Evolutionary conservation across 2,329 filamentous ascomycete genomes (phyloP), one percentile per base, ranked within the genome.

Genomic region (Aureobasidium sp.): DNA sequence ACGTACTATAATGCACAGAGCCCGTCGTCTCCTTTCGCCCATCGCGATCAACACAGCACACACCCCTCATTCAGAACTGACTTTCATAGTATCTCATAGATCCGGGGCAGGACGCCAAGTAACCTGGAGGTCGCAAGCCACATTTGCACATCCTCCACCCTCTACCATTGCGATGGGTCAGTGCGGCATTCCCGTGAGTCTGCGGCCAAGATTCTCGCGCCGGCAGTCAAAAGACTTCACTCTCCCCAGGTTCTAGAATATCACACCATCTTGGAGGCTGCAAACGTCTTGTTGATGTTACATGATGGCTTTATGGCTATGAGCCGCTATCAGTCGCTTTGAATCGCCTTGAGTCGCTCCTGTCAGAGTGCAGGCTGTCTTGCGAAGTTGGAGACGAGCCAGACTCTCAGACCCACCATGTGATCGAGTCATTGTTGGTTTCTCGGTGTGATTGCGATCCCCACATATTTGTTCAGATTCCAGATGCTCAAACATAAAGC

Each of bases 51-150:
- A 34, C 41, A 29, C 55, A 58, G n/a, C 39, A 48, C 42, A 48
- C 42, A 29, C 29, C 53, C 39, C 42, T 58, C 42, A 47, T 58
- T 5, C 31, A 31, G 48, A 48, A 58, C 31, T 58, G 55, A 42
- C 55, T 58, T 58, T 58, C 29, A 37, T 60, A 42, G 34, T 36
- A 60, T 60, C 37, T 51, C n/a, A 60, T 42, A 48, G 57, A 60
- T 60, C 57, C 45, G 57, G 57, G 56, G 56, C 45, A 51, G 57
- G 3, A 8, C 22, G 57, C 42, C 55, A 48, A 34, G 31, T 58
- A 60, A 60, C 20, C 57, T 60, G 57, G 57, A 60, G 55, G 17
- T n/a, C 45, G 37, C 45, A 51, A 60, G 57, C 57, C 57, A 60
- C 57, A 49, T 25, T 42, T 49, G 44, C 57, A 42, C 25, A 42